Conservation (phyloP, 805 yeast genomes). For the Starmera dryadoides region DNA sequence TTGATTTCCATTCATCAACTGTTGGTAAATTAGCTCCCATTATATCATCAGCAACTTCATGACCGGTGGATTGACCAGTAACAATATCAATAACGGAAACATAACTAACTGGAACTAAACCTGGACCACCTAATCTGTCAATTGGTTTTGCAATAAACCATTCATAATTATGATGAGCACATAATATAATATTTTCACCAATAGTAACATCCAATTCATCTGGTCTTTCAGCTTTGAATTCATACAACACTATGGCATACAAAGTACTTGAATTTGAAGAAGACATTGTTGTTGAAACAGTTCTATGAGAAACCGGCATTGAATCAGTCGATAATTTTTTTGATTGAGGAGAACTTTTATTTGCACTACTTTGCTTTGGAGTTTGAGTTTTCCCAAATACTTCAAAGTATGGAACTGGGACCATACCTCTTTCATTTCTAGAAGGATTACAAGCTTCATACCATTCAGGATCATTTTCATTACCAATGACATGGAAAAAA, state of each 20-base stretch:
- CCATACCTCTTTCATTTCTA: constrained; percentile 72
- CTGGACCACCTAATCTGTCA: constrained; percentile 94
- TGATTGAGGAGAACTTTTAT: constrained; percentile 7
- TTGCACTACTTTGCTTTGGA: constrained; percentile 17
- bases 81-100: constrained; percentile 79
- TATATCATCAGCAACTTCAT: constrained; percentile 52
- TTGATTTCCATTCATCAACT: constrained; percentile 92
- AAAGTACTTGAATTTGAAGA: constrained; percentile 34
- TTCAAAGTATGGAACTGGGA: constrained; percentile 81
- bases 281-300: constrained; percentile 12
- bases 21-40: constrained; percentile 70
- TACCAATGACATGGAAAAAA: constrained; percentile 73
- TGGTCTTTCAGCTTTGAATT: constrained; percentile 65
- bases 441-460: constrained; percentile 86
- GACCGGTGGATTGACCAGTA: constrained; percentile 50
- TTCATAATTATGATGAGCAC: constrained; percentile 94
- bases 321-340: constrained; percentile 15
- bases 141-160: constrained; percentile 98
- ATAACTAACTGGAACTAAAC: constrained; percentile 86
- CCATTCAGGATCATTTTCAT: constrained; percentile 58
- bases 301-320: constrained; percentile 17
- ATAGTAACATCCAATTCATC: constrained; percentile 82
- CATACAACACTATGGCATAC: constrained; percentile 82
- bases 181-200: constrained; percentile 86
- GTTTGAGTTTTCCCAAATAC: constrained; percentile 59